Evolutionary conservation across 2,329 filamentous ascomycete genomes (phyloP).

Genomic region (Neobulgaria alba): DNA sequence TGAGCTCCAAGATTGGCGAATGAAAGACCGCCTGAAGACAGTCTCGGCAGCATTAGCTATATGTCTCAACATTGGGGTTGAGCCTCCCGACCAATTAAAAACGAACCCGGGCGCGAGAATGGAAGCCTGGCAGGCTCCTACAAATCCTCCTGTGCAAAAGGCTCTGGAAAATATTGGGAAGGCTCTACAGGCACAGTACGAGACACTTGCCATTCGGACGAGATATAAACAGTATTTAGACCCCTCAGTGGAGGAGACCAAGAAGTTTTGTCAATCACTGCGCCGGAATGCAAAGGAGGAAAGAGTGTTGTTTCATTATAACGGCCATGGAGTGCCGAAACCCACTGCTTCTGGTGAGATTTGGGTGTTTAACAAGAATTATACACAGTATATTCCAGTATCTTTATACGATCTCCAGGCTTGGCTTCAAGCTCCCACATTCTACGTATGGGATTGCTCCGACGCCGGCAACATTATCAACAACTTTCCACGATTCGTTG

Average conservation of each 20-base stretch:
- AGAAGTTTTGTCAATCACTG: conserved; percentile 88
- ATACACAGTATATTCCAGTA: conserved; percentile 97
- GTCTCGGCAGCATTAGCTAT: conserved; percentile 91
- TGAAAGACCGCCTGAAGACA: conserved; percentile 93
- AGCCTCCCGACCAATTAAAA: conserved; percentile 93
- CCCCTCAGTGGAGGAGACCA: conserved; percentile 93
- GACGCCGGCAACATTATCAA: conserved; percentile 91
- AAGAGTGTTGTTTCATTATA: conserved; percentile 95
- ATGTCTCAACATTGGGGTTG: conserved; percentile 94
- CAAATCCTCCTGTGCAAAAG: conserved; percentile 69
- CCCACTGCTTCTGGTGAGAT: conserved; percentile 94
- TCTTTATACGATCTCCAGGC: conserved; percentile 91
- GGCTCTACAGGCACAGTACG: conserved; percentile 90
- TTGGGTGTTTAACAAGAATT: conserved; percentile 99
- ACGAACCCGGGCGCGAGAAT: conserved; percentile 88
- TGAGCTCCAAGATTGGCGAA: conserved; percentile 86
- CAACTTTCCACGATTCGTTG: conserved; percentile 89
- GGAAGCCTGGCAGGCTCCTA: conserved; percentile 95
- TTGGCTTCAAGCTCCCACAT: conserved; percentile 90
- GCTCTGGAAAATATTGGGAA: conserved; percentile 93
- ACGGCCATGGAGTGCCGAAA: conserved; percentile 93
- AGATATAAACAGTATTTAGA: conserved; percentile 96
- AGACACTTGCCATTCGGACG: conserved; percentile 89
- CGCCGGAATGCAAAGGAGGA: conserved; percentile 92
- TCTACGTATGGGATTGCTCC: conserved; percentile 97